phyloP scores from a whole-genome alignment of 2,329 filamentous ascomycete species.

The Diaporthe longicolla region DNA sequence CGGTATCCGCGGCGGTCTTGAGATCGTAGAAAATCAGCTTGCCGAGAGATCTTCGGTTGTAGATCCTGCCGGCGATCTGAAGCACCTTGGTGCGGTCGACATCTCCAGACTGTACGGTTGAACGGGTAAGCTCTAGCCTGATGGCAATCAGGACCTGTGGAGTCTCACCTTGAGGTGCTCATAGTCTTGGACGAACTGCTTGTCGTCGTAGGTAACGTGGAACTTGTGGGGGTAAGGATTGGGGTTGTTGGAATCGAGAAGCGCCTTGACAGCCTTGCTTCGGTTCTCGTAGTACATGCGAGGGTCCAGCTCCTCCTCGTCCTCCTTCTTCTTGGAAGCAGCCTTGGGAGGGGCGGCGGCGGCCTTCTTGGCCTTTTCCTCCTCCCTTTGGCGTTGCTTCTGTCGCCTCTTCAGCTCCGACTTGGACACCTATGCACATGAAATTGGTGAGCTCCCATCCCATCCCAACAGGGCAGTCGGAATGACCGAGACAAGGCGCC shows the following conservation, averaged over 20 bases:
- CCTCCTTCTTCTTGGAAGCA: slow-evolving; percentile 70
- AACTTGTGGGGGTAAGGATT: slow-evolving; percentile 97
- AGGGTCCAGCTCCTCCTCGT: slow-evolving; percentile 69
- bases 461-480: background rate
- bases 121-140: background rate
- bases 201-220: slow-evolving; percentile 85
- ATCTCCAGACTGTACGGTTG: slow-evolving; percentile 79
- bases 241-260: slow-evolving; percentile 79
- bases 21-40: slow-evolving; percentile 96
- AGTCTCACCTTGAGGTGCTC: slow-evolving; percentile 66
- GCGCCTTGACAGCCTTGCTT: slow-evolving; percentile 81
- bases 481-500: background rate
- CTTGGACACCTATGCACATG: slow-evolving; percentile 73
- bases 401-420: slow-evolving; percentile 93
- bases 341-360: slow-evolving; percentile 67
- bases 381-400: slow-evolving; percentile 90
- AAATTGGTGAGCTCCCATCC: slow-evolving; percentile 23
- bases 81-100: slow-evolving; percentile 81
- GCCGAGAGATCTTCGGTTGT: slow-evolving; percentile 86
- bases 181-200: slow-evolving; percentile 84
- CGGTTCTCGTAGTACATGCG: slow-evolving; percentile 95
- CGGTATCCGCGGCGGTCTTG: slow-evolving; percentile 66
- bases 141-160: background rate
- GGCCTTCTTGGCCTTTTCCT: slow-evolving; percentile 89
- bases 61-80: slow-evolving; percentile 87